These are phyloP conservation scores for Trematosphaeria pertusa DNA, from an alignment of 2,329 filamentous ascomycete species.

Conservation along the genomic window DNA sequence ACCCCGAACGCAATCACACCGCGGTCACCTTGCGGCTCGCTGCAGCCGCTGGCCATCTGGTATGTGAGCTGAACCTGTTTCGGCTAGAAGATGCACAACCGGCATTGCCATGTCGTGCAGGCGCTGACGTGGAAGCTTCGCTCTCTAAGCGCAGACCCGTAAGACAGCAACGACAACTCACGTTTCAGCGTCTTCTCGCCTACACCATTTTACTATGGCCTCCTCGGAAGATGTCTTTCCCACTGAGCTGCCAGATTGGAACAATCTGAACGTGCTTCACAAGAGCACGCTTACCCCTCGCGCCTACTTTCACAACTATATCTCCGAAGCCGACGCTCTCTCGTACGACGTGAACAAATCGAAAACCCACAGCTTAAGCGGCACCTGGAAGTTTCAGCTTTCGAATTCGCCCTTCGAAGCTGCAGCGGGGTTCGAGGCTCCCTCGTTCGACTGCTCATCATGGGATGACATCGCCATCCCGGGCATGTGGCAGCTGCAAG, in stretches of 20 bases:
- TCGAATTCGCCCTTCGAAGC: constrained; percentile 46
- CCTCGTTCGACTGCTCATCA: constrained; percentile 44
- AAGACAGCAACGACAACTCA: no score
- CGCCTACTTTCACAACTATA: constrained; percentile 63
- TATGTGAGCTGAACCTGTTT: no score
- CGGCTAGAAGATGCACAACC: no score
- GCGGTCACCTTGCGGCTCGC: no score
- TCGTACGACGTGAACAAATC: constrained; percentile 44
- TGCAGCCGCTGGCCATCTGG: no score
- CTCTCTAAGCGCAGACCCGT: no score
- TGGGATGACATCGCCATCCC: constrained; percentile 67
- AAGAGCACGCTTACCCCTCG: constrained; percentile 65
- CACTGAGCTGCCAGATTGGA: constrained; percentile 62
- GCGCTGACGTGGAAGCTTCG: no score
- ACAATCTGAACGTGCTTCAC: constrained; percentile 66
- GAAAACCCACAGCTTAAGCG: constrained; percentile 40
- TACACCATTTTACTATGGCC: no score
- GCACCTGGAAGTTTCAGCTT: constrained; percentile 51
- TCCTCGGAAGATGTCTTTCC: constrained; percentile 14
- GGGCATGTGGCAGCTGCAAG: constrained; percentile 74
- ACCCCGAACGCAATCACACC: no score
- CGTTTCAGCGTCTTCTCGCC: no score
- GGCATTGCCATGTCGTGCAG: no score
- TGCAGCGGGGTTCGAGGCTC: constrained; percentile 40
- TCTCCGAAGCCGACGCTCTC: constrained; percentile 58